Evolutionary conservation across 495 filamentous ascomycete genomes (phyloP).

Genomic region (Letharia columbiana): DNA sequence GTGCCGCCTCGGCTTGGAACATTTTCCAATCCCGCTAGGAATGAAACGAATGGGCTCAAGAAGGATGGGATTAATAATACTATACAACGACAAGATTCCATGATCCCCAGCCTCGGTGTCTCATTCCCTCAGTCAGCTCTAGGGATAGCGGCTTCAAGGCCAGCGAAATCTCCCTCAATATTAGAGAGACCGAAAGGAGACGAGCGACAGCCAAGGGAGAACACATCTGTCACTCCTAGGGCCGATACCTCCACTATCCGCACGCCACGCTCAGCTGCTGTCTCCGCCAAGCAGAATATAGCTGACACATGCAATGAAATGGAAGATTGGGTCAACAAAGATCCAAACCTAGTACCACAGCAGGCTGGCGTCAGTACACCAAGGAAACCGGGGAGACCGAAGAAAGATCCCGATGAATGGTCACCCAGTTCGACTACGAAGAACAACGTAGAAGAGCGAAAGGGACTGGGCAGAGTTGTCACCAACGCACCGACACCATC

Average conservation of each 20-base stretch:
- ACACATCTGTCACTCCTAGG: background rate
- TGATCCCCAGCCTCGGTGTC: background rate
- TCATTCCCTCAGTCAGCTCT: background rate
- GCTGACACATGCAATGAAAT: slow-evolving; percentile 2
- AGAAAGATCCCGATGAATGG: slow-evolving; percentile 10
- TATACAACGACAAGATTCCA: background rate
- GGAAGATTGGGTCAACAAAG: slow-evolving; percentile 2
- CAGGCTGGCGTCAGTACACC: slow-evolving; percentile 11
- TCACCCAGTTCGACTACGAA: background rate
- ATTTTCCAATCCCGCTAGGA: background rate
- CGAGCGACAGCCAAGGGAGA: background rate
- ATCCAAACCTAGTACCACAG: background rate
- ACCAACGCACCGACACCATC: background rate
- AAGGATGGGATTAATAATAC: background rate
- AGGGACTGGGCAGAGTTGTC: no score
- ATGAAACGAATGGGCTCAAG: background rate
- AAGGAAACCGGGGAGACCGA: slow-evolving; percentile 10
- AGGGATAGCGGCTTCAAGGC: background rate
- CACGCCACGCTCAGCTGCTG: background rate
- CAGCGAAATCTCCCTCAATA: background rate
- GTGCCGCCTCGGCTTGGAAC: background rate
- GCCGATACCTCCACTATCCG: background rate
- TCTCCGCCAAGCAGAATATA: slow-evolving; percentile 4
- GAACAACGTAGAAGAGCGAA: background rate
- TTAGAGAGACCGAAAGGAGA: background rate